Base-by-base conservation (phyloP, 805 yeast genomes). In the Vanderwaltozyma yarrowii region DNA sequence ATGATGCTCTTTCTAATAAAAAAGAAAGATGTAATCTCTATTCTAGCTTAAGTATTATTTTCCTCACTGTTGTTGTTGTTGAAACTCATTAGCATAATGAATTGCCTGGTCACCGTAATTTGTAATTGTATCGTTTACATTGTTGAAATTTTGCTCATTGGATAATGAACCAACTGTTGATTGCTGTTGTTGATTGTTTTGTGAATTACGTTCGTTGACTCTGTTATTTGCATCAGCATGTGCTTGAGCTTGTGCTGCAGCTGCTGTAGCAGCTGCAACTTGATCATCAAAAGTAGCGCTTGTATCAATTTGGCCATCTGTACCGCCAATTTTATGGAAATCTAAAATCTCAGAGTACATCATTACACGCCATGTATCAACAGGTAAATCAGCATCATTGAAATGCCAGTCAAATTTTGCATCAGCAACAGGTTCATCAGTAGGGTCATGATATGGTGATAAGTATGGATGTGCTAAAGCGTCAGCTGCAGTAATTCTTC, bases 341-440 rank as follows among this genome's bases (percentile, higher is more conserved):
- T 89, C 96, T 49, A 92, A 69, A 45, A 89, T 92, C 64, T 89
- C 98, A 37, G 94, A 81, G 65, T 92, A 92, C 95, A 92, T 89
- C 97, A 92, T 89, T 15, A 87, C 95, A 66, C 95, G 78, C 98
- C 98, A 89, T 12, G 96, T 86, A 55, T 92, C 97, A 14, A 92
- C 92, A 3, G 97, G 96, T 51, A 89, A 71, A 62, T 89, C 98
- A 0, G 96, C 97, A 51, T 94, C 97, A 60, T 92, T 89, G 62
- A 89, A 89, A 53, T 92, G 80, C 99, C 99, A 92, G 63, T 92
- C 98, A 54, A 92, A 92, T 58, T 81, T 82, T 48, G 81, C 84
- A 35, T 78, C 85, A 23, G 97, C 95, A 5, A 75, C 81, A 1
- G 99, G 98, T 64, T 92, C 99, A 63, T 92, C 99, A 4, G 87